These are phyloP conservation scores for Solanum aculeatissimum DNA, from an alignment of 305 asterid species.

Conservation along the genomic window DNA sequence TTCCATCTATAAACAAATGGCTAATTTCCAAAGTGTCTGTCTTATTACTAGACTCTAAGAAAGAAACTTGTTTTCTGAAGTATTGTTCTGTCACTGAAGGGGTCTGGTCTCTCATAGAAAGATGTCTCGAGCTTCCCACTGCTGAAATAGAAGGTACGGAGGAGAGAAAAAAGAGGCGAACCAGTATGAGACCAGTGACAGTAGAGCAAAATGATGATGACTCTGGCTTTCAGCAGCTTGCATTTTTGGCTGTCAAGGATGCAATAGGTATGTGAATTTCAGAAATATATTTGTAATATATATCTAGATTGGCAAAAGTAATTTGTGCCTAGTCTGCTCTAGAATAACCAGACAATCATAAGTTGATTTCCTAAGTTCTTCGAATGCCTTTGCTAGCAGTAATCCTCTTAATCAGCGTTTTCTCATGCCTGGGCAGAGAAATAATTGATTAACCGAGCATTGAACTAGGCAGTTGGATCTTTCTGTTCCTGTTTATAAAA, in stretches of 20 bases:
- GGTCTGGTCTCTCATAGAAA: slow-evolving; percentile 52
- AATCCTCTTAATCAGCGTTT: background rate
- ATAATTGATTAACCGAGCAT: background rate
- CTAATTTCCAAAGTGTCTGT: slow-evolving; percentile 47
- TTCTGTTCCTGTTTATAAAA: background rate
- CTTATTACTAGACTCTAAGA: slow-evolving; percentile 38
- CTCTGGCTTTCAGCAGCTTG: slow-evolving; percentile 26
- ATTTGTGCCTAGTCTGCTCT: background rate
- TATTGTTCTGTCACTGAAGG: slow-evolving; percentile 37
- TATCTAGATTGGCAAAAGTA: background rate
- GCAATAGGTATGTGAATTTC: slow-evolving; percentile 23
- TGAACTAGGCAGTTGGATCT: background rate
- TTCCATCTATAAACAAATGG: slow-evolving; percentile 26
- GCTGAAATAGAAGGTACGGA: slow-evolving; percentile 1
- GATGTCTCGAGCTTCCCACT: slow-evolving; percentile 11
- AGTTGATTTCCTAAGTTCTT: background rate
- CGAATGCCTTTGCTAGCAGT: background rate
- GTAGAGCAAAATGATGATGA: slow-evolving; percentile 5
- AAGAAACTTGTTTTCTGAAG: slow-evolving; percentile 37
- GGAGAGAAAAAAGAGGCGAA: slow-evolving; percentile 22
- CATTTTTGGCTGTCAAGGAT: slow-evolving; percentile 31
- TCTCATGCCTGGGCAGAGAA: background rate
- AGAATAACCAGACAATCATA: background rate
- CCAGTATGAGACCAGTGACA: background rate
- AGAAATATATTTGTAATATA: background rate